phyloP scores from a whole-genome alignment of 2,329 filamentous ascomycete genomes.

The Xylariomycetidae sp. region DNA sequence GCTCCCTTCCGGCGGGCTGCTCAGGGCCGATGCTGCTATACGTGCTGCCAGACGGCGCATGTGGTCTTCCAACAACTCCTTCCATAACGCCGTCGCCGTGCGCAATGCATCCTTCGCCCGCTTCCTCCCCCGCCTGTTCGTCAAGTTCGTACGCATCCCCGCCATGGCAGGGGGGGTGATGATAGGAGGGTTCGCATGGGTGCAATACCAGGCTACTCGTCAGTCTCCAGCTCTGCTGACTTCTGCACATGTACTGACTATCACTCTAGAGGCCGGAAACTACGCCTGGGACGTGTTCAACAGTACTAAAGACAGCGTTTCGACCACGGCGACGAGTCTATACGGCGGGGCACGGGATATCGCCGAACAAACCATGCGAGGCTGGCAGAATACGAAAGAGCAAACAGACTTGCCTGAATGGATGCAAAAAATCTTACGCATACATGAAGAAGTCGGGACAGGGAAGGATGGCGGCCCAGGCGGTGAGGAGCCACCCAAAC shows the following conservation, averaged over 20 bases:
- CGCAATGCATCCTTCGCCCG: slow-evolving; percentile 60
- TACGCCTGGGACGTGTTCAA: slow-evolving; percentile 64
- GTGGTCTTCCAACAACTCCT: slow-evolving; percentile 76
- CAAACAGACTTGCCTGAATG: slow-evolving; percentile 66
- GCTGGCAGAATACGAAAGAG: slow-evolving; percentile 80
- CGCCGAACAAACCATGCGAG: slow-evolving; percentile 70
- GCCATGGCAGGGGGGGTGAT: slow-evolving; percentile 88
- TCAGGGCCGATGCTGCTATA: slow-evolving; percentile 58
- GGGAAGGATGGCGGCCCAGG: slow-evolving; percentile 37
- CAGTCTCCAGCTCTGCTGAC: slow-evolving; percentile 31
- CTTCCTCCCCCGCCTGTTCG: slow-evolving; percentile 76
- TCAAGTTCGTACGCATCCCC: slow-evolving; percentile 82
- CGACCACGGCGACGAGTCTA: slow-evolving; percentile 60
- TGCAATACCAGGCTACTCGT: slow-evolving; percentile 94
- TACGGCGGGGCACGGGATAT: slow-evolving; percentile 69
- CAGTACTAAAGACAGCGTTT: slow-evolving; percentile 65
- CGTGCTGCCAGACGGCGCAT: slow-evolving; percentile 56
- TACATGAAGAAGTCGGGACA: slow-evolving; percentile 54
- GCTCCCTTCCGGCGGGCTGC: slow-evolving; percentile 61
- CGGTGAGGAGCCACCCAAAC: slow-evolving; percentile 49
- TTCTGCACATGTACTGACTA: background rate
- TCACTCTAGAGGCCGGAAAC: slow-evolving; percentile 39
- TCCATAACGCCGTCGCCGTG: slow-evolving; percentile 69
- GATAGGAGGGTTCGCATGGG: slow-evolving; percentile 80
- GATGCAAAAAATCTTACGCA: slow-evolving; percentile 66